phyloP scores from a whole-genome alignment of 768 basidiomycete genomes.

The Clitopilus hobsonii region DNA sequence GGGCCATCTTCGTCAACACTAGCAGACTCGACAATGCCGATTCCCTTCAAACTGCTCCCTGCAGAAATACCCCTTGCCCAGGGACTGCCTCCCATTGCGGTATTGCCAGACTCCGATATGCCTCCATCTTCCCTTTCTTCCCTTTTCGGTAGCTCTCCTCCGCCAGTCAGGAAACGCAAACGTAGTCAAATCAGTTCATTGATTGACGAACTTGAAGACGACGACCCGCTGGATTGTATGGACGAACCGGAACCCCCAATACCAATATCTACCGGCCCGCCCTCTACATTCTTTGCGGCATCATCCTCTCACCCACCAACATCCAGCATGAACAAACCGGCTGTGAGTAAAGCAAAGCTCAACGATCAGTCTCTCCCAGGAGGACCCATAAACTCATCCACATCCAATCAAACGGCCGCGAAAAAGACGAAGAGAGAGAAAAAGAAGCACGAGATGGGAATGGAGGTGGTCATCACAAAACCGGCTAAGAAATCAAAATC shows the following conservation, averaged over 20 bases:
- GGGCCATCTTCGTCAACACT: not conserved
- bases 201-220: not conserved
- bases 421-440: not conserved
- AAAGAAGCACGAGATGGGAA: not conserved
- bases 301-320: not conserved
- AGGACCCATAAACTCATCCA: not conserved
- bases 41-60: constrained; percentile 4
- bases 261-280: not conserved
- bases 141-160: not conserved
- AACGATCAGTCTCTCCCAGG: not conserved
- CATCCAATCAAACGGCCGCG: not conserved
- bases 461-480: not conserved
- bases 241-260: constrained; percentile 3
- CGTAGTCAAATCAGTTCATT: not conserved
- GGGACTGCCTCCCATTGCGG: not conserved
- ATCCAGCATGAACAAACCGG: not conserved
- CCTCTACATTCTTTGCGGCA: not conserved
- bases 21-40: not conserved
- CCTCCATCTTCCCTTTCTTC: not conserved
- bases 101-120: not conserved
- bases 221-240: not conserved
- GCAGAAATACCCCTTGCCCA: not conserved
- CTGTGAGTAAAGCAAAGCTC: not conserved
- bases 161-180: not conserved
- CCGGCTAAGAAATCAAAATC: not conserved